A percentile compares a stretch with the other conserved stretches of the same genome.
Evolutionary conservation across 1,284 basidiomycete species (phyloP).

Genomic region (Leccinum pseudoinsigne): DNA sequence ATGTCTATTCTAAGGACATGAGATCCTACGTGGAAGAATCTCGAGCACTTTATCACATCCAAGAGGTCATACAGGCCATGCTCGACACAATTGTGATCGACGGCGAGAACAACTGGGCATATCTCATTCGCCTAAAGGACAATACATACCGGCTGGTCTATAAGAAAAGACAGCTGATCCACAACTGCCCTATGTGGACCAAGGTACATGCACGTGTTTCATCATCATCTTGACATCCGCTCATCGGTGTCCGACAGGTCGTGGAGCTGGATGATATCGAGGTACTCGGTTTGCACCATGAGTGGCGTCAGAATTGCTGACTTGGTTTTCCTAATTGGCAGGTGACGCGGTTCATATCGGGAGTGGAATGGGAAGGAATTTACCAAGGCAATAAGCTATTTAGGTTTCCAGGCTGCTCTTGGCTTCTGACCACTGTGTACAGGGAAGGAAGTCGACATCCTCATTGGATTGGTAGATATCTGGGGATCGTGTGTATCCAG

Average conservation of each 20-base stretch:
- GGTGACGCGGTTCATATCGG: conserved; percentile 28
- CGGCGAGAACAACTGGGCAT: conserved; percentile 44
- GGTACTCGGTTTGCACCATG: conserved; percentile 11
- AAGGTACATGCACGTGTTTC: conserved; percentile 19
- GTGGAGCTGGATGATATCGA: conserved; percentile 36
- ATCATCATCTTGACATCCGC: conserved; percentile 13
- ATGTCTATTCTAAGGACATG: neutral
- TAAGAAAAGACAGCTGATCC: conserved; percentile 32
- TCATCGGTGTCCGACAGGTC: conserved; percentile 20
- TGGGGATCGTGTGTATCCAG: conserved; percentile 32
- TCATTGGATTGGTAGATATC: conserved; percentile 34
- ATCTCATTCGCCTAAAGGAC: conserved; percentile 36
- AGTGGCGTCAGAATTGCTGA: conserved; percentile 1
- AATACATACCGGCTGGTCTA: conserved; percentile 38
- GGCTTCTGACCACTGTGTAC: neutral
- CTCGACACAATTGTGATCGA: conserved; percentile 41
- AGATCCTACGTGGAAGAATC: conserved; percentile 16
- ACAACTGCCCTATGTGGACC: conserved; percentile 40
- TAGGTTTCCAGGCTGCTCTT: neutral
- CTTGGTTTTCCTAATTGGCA: neutral
- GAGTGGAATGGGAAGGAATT: conserved; percentile 31
- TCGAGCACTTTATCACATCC: conserved; percentile 26
- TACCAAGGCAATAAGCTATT: conserved; percentile 25
- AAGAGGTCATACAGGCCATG: conserved; percentile 38
- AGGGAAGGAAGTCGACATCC: conserved; percentile 36